phyloP scores from a whole-genome alignment of 345 rosid species.

The Gossypium herbaceum region DNA sequence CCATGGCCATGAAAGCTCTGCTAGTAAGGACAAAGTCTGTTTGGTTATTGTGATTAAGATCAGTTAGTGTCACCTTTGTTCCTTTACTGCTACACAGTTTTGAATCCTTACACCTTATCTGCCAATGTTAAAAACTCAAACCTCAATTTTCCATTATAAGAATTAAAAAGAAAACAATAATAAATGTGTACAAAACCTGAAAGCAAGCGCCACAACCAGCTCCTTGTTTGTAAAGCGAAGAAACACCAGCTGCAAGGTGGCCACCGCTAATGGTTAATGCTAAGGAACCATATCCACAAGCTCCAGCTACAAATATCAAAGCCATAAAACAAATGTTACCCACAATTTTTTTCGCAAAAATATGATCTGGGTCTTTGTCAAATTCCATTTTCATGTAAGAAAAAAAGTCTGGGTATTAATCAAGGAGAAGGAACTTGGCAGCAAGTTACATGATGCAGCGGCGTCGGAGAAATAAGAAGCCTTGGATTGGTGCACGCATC shows the following conservation, averaged over 20 bases:
- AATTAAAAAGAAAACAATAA: background rate
- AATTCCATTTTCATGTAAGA: background rate
- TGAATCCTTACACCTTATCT: slow-evolving; percentile 74
- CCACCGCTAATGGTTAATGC: slow-evolving; percentile 61
- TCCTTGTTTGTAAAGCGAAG: slow-evolving; percentile 77
- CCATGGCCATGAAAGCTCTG: slow-evolving; percentile 82
- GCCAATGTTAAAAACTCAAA: slow-evolving; percentile 11
- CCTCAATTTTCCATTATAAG: background rate
- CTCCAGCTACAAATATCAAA: slow-evolving; percentile 58
- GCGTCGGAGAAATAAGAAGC: slow-evolving; percentile 62
- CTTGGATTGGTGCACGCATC: slow-evolving; percentile 69
- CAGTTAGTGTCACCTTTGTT: slow-evolving; percentile 61
- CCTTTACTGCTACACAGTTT: slow-evolving; percentile 57
- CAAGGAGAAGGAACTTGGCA: background rate
- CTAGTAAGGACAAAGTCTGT: slow-evolving; percentile 80
- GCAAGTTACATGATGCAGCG: slow-evolving; percentile 50
- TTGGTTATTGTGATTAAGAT: slow-evolving; percentile 53
- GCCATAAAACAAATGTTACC: slow-evolving; percentile 22
- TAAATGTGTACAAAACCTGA: slow-evolving; percentile 34
- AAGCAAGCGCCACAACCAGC: slow-evolving; percentile 92
- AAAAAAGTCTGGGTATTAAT: slow-evolving; percentile 11
- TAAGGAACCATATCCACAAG: slow-evolving; percentile 78
- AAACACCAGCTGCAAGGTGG: slow-evolving; percentile 58
- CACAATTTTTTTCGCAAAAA: slow-evolving; percentile 18
- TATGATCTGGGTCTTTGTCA: slow-evolving; percentile 23